Evolutionary conservation across 208 protist species (phyloP).

Genomic region (Trypanosoma conorhini): DNA sequence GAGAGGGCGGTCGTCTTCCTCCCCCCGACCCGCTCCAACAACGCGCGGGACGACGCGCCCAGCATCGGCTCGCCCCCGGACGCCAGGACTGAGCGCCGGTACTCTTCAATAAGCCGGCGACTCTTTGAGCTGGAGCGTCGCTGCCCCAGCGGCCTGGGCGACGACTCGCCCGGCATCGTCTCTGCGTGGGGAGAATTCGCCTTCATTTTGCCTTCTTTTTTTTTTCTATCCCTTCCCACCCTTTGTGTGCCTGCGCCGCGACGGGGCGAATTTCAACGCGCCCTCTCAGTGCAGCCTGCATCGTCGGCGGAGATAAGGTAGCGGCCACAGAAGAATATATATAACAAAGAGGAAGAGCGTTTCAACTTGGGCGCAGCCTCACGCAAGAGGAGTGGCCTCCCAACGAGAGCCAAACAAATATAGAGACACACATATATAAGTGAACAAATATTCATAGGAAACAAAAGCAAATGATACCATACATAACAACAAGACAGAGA

Average conservation of each 20-base stretch:
- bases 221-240: too few relatives aligned
- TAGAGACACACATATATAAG: slow-evolving; percentile 6
- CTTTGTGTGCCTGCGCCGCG: not conserved
- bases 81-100: slow-evolving; percentile 60
- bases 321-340: slow-evolving; percentile 17
- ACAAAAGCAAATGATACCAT: not conserved
- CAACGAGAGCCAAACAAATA: not conserved
- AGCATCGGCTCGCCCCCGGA: slow-evolving; percentile 44
- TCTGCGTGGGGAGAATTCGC: not conserved
- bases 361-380: too few relatives aligned
- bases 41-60: slow-evolving; percentile 65
- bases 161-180: not conserved
- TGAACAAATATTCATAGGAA: slow-evolving; percentile 1
- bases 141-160: not conserved
- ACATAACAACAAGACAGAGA: slow-evolving; percentile 8
- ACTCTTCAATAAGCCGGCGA: slow-evolving; percentile 72
- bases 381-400: not conserved
- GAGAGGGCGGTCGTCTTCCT: slow-evolving; percentile 63
- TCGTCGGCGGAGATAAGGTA: not conserved
- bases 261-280: not conserved
- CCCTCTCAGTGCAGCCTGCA: not conserved
- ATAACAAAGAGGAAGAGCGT: not conserved
- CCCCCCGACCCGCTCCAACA: slow-evolving; percentile 72
- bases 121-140: not conserved
- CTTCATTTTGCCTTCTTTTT: not conserved